Evolutionary conservation across 768 basidiomycete genomes (phyloP).

Genomic region (Saitozyma sp.): DNA sequence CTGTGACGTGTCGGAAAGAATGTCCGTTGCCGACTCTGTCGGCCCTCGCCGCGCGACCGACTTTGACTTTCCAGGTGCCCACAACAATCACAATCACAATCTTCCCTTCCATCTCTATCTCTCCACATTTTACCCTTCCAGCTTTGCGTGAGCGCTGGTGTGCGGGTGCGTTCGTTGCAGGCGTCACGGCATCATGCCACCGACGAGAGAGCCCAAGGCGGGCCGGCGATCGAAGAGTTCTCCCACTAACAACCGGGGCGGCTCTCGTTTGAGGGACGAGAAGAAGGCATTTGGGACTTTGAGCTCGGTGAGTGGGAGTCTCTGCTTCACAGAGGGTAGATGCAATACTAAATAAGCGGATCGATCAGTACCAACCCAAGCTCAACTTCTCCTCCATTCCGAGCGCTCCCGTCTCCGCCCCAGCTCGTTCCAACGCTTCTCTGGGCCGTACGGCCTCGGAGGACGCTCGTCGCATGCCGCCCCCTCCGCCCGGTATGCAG

Average conservation of each 20-base stretch:
- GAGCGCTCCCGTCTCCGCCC: not conserved
- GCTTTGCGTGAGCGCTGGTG: too few species aligned
- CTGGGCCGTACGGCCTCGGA: too few species aligned
- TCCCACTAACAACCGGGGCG: not conserved
- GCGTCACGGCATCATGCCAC: too few species aligned
- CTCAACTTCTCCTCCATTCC: slow-evolving; percentile 35
- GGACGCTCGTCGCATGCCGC: slow-evolving; percentile 24
- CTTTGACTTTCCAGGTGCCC: too few species aligned
- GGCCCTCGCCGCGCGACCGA: too few species aligned
- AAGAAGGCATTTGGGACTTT: slow-evolving; percentile 37
- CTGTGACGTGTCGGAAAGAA: too few species aligned
- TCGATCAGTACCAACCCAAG: slow-evolving; percentile 32
- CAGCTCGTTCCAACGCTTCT: too few species aligned
- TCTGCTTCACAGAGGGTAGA: not conserved
- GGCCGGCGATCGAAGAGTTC: slow-evolving; percentile 10
- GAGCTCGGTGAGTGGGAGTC: slow-evolving; percentile 34
- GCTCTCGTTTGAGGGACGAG: not conserved
- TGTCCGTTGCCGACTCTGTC: too few species aligned
- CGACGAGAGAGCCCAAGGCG: not conserved
- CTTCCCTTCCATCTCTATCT: too few species aligned
- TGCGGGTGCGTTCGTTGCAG: too few species aligned
- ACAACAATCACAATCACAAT: too few species aligned
- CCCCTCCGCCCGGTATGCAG: slow-evolving; percentile 27
- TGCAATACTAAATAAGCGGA: slow-evolving; percentile 1
- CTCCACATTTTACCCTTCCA: too few species aligned